Conservation (phyloP, 306 rosid genomes). For the Casuarina cunninghamiana region DNA sequence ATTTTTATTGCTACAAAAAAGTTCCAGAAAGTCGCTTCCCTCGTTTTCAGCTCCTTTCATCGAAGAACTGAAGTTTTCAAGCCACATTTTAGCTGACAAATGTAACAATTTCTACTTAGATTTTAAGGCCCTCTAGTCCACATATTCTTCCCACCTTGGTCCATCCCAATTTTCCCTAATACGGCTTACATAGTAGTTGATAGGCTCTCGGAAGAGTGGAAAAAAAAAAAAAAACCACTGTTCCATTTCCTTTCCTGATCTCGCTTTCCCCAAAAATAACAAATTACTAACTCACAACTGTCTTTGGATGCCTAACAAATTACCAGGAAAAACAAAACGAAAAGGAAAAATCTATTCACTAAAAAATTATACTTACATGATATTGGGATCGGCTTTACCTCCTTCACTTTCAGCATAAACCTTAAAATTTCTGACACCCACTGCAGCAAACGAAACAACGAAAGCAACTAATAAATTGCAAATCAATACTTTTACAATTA, state of each 20-base stretch:
- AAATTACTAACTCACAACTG: not conserved
- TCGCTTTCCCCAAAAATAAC: not conserved
- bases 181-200: too few species aligned
- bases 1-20: not conserved
- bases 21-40: not conserved
- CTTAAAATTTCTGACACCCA: constrained; percentile 44
- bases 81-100: not conserved
- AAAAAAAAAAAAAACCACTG: too few species aligned
- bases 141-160: too few species aligned
- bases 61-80: not conserved
- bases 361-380: constrained; percentile 32
- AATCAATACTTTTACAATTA: constrained; percentile 5
- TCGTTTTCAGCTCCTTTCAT: not conserved
- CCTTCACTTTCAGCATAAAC: constrained; percentile 48
- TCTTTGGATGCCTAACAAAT: constrained; percentile 24
- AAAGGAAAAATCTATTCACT: not conserved
- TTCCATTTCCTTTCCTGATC: not conserved
- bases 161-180: too few species aligned
- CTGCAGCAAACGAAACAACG: constrained; percentile 17
- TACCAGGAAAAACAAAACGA: not conserved
- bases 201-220: too few species aligned
- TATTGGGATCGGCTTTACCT: constrained; percentile 37
- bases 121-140: too few species aligned
- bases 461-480: not conserved
- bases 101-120: too few species aligned